Evolutionary conservation across 495 filamentous ascomycete genomes (phyloP), one percentile per base, ranked within the genome.

Genomic region (Cetradonia linearis): DNA sequence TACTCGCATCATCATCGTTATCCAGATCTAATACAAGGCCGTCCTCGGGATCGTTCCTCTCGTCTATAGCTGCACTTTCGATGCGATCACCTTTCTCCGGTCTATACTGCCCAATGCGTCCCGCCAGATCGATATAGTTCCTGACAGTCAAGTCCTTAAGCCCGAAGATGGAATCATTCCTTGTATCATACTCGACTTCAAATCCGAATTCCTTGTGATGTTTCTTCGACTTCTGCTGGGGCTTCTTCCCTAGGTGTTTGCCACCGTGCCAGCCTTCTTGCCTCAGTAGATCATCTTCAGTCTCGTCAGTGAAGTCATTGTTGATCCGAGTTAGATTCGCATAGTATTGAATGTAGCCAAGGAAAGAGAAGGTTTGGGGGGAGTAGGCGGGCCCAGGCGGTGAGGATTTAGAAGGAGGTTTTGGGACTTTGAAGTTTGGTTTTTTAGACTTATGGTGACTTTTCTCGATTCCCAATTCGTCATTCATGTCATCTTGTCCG

Each of bases 341-440:
- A 70, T 79, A 95, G 73, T 94, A 96, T 65, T 99, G 93, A 5
- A 83, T 91, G 68, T 87, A 96, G 11, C 86, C 77, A 3, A 87
- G 76, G 62, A 86, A 74, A 0, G 87, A 85, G 28, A 95, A 75
- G 0, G 88, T 73, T 69, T 99, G 94, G 33, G 86, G 83, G 4
- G 86, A 92, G 71, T 99, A 97, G 4, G 89, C 94, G 0, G 93
- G 93, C 2, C 93, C 93, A 0, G 93, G 94, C 11, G 84, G 83
- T 28, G 86, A 69, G 5, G 81, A 78, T 65, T 84, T 81, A 1
- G 89, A 83, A 13, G 93, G 93, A 1, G 84, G 78, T 8, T 80
- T 69, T 0, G 93, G 93, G 4, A 91, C 69, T 52, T 74, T 74
- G 63, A 92, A 79, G 7, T 81, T 67, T 9, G 84, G 83, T 55